Conservation (phyloP, 495 filamentous ascomycete species). For the Hyaloscypha bicolor region DNA sequence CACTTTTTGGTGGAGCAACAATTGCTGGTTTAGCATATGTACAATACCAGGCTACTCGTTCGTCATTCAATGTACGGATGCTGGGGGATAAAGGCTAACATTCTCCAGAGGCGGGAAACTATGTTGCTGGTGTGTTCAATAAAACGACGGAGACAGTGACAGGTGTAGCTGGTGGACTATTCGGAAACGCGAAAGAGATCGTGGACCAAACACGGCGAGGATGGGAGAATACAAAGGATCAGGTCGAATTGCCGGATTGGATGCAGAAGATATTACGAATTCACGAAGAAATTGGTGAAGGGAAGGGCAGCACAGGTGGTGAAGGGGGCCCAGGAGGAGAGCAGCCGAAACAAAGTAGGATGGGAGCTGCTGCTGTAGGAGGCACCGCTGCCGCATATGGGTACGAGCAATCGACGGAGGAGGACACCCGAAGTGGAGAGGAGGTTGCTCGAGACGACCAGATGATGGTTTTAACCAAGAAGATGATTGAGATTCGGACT, state of each 20-base stretch:
- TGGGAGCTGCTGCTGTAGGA: slow-evolving; percentile 56
- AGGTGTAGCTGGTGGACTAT: slow-evolving; percentile 63
- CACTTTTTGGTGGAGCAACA: slow-evolving; percentile 86
- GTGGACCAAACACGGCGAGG: slow-evolving; percentile 77
- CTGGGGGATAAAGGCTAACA: slow-evolving; percentile 1
- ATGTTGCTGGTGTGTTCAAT: slow-evolving; percentile 78
- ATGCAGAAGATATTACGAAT: slow-evolving; percentile 70
- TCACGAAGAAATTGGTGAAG: slow-evolving; percentile 51
- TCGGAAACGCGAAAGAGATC: slow-evolving; percentile 69
- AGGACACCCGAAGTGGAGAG: slow-evolving; percentile 62
- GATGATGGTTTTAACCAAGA: slow-evolving; percentile 99
- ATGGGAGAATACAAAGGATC: slow-evolving; percentile 81
- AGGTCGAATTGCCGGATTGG: slow-evolving; percentile 83
- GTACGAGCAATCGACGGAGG: slow-evolving; percentile 64
- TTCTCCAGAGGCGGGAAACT: slow-evolving; percentile 79
- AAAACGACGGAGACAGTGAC: slow-evolving; percentile 69
- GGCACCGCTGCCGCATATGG: slow-evolving; percentile 77
- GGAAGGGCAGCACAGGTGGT: slow-evolving; percentile 40
- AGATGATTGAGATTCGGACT: slow-evolving; percentile 98
- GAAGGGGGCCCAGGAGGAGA: slow-evolving; percentile 47
- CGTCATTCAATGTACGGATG: slow-evolving; percentile 36
- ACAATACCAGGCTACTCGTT: slow-evolving; percentile 94
- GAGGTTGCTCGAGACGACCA: slow-evolving; percentile 85
- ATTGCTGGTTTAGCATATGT: slow-evolving; percentile 87
- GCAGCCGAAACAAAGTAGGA: slow-evolving; percentile 65